phyloP scores from a whole-genome alignment of 805 yeast species.

The Candida insectalens region DNA sequence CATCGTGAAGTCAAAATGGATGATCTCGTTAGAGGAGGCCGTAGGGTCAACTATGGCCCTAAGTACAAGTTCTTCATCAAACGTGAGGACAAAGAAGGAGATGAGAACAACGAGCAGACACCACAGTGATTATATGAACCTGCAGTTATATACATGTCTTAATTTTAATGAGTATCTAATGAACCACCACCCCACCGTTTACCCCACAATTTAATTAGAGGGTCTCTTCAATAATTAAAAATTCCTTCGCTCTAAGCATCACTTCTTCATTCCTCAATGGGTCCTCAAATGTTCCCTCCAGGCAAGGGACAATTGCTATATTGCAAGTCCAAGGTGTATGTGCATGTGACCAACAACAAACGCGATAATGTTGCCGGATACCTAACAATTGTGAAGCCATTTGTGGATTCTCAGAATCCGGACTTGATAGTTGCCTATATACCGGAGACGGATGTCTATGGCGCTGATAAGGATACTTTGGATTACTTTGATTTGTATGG shows the following conservation, averaged over 20 bases:
- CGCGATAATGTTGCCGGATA: slow-evolving; percentile 77
- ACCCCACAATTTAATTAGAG: no score
- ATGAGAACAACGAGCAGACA: no score
- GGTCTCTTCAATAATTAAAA: no score
- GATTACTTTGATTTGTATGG: slow-evolving; percentile 30
- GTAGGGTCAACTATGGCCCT: slow-evolving; percentile 3
- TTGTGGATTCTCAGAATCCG: slow-evolving; percentile 33
- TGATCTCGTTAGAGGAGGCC: slow-evolving; percentile 1
- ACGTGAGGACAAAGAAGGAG: neutral
- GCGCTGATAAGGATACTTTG: slow-evolving; percentile 19
- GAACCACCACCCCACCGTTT: no score
- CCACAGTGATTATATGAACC: no score
- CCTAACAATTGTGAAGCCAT: slow-evolving; percentile 52
- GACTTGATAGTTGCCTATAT: slow-evolving; percentile 61
- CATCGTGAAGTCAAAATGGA: slow-evolving; percentile 14
- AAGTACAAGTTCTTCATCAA: slow-evolving; percentile 3
- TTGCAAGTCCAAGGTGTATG: slow-evolving; percentile 62
- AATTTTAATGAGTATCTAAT: no score
- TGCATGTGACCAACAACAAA: slow-evolving; percentile 71
- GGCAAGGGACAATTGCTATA: slow-evolving; percentile 40
- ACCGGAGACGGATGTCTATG: slow-evolving; percentile 38
- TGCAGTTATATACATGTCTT: no score
- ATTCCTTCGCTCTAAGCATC: no score
- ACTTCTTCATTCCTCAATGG: no score
- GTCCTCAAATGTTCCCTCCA: slow-evolving; percentile 18